phyloP scores from a whole-genome alignment of 2,329 filamentous ascomycete species.

The Fusarium proliferatum region DNA sequence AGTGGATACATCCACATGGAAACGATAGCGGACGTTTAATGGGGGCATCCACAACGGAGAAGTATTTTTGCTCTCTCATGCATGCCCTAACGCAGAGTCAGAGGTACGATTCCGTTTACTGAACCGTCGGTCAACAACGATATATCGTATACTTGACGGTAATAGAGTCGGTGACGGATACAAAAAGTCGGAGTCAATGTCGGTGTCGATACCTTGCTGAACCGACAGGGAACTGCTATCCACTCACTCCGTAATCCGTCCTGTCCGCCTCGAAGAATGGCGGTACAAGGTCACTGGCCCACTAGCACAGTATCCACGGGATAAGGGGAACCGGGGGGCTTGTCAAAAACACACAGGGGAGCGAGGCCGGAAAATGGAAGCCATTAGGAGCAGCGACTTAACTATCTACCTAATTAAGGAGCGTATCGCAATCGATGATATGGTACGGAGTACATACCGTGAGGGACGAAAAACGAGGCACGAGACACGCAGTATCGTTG shows the following conservation, averaged over 20 bases:
- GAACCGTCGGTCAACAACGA: constrained; percentile 42
- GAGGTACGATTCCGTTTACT: constrained; percentile 33
- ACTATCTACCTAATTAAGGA: constrained; percentile 20
- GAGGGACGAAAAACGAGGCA: constrained; percentile 28
- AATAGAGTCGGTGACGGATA: constrained; percentile 41
- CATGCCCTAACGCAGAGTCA: constrained; percentile 35
- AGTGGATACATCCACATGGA: constrained; percentile 15
- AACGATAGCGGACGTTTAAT: constrained; percentile 22
- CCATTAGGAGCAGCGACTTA: constrained; percentile 18
- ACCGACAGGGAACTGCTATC: constrained; percentile 36
- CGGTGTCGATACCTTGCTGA: constrained; percentile 40
- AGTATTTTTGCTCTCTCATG: constrained; percentile 34
- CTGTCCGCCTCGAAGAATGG: constrained; percentile 35
- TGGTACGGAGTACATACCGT: background rate
- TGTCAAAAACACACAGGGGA: constrained; percentile 25
- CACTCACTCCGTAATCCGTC: constrained; percentile 36
- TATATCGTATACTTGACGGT: constrained; percentile 30
- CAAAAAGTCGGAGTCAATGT: constrained; percentile 42
- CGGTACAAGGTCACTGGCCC: constrained; percentile 33
- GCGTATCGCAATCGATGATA: constrained; percentile 10
- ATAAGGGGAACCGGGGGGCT: constrained; percentile 27
- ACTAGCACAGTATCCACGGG: constrained; percentile 27
- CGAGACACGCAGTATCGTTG: constrained; percentile 22
- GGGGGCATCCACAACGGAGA: constrained; percentile 13
- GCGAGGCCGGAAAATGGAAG: constrained; percentile 21